These are phyloP conservation scores for Laburnicola sp. DNA, from an alignment of 2,329 filamentous ascomycete genomes.

Conservation along the genomic window DNA sequence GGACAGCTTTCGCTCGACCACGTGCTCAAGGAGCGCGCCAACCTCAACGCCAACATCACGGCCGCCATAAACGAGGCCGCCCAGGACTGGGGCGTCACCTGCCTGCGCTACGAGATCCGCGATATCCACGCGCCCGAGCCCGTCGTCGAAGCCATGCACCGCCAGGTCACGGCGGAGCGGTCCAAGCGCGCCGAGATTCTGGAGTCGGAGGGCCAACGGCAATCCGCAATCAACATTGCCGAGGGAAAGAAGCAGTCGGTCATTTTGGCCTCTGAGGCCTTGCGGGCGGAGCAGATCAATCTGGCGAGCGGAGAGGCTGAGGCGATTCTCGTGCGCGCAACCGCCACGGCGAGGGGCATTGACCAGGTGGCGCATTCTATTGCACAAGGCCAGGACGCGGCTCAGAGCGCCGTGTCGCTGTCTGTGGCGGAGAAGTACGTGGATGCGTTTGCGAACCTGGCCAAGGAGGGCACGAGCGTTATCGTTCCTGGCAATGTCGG, in stretches of 20 bases:
- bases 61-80: slow-evolving; percentile 97
- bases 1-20: slow-evolving; percentile 95
- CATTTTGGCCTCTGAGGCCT: too few relatives aligned
- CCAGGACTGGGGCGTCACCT: slow-evolving; percentile 94
- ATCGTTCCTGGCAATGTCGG: too few relatives aligned
- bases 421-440: too few relatives aligned
- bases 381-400: too few relatives aligned
- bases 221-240: slow-evolving; percentile 98
- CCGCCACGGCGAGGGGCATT: too few relatives aligned
- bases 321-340: too few relatives aligned
- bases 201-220: slow-evolving; percentile 93
- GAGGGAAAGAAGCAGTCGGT: slow-evolving; percentile 97
- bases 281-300: too few relatives aligned
- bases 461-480: too few relatives aligned
- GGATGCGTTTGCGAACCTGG: too few relatives aligned
- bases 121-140: slow-evolving; percentile 95
- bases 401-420: too few relatives aligned
- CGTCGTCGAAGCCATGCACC: slow-evolving; percentile 97
- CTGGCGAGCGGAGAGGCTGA: too few relatives aligned
- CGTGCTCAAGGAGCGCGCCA: slow-evolving; percentile 93
- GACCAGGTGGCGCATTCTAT: too few relatives aligned
- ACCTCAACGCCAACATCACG: slow-evolving; percentile 98
- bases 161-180: slow-evolving; percentile 94
- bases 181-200: slow-evolving; percentile 97
- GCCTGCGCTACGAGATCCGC: slow-evolving; percentile 94